Percentiles rank a stretch among this genome's conserved stretches.
These are phyloP conservation scores for Glaciozyma martinii DNA, from an alignment of 768 basidiomycete species.

Conservation along the genomic window DNA sequence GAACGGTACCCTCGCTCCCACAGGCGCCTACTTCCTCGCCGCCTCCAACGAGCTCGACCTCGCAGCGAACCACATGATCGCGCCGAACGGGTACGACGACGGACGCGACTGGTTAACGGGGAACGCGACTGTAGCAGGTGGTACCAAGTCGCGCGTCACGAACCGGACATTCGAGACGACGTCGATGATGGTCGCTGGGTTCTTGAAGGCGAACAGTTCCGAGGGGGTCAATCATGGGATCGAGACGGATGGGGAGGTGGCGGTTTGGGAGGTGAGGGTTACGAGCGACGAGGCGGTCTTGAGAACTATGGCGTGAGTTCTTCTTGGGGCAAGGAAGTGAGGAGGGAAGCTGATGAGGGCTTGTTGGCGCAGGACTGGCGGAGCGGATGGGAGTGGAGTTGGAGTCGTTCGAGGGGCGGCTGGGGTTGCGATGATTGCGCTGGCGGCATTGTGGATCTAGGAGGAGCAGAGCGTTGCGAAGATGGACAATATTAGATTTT, in stretches of 20 bases:
- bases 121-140: conserved; percentile 63
- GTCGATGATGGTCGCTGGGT: conserved; percentile 1
- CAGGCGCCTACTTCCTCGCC: conserved; percentile 56
- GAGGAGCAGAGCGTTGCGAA: too few species aligned
- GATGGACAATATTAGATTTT: too few species aligned
- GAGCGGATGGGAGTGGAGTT: too few species aligned
- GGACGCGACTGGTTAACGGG: conserved; percentile 78
- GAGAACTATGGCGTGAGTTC: too few species aligned
- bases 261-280: conserved; percentile 64
- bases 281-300: too few species aligned
- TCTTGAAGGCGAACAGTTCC: conserved; percentile 13
- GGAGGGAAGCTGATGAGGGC: too few species aligned
- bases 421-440: too few species aligned
- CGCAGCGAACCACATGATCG: conserved; percentile 49
- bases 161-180: conserved; percentile 37
- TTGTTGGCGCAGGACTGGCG: too few species aligned
- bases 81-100: conserved; percentile 70
- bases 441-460: too few species aligned
- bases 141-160: conserved; percentile 45
- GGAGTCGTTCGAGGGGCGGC: too few species aligned
- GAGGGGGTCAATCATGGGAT: conserved; percentile 41
- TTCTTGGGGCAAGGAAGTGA: too few species aligned
- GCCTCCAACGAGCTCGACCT: neutral
- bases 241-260: conserved; percentile 73
- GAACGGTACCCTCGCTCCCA: too few species aligned